phyloP scores from a whole-genome alignment of 805 yeast species.

The Kazachstania psychrophila region DNA sequence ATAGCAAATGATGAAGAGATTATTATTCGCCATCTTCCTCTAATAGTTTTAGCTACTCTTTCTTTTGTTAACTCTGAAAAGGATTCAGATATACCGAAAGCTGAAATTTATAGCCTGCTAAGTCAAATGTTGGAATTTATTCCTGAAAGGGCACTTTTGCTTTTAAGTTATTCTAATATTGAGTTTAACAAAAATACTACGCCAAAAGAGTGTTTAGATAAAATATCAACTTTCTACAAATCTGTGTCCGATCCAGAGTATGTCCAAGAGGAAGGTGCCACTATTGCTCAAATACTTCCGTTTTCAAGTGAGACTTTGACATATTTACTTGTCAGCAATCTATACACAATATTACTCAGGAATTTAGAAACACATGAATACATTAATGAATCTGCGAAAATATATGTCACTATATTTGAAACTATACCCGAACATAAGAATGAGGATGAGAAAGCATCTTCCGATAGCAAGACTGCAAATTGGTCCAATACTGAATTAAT shows the following conservation, averaged over 20 bases:
- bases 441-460: slow-evolving; percentile 8
- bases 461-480: slow-evolving; percentile 2
- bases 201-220: slow-evolving; percentile 17
- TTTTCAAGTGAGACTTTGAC: slow-evolving; percentile 37
- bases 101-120: slow-evolving; percentile 13
- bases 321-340: slow-evolving; percentile 30
- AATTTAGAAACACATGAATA: slow-evolving; percentile 15
- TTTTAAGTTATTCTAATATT: slow-evolving; percentile 37
- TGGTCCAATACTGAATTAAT: slow-evolving; percentile 33
- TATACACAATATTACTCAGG: slow-evolving; percentile 21
- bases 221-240: slow-evolving; percentile 31
- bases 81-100: neutral
- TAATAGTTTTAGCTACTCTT: slow-evolving; percentile 46
- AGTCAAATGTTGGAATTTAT: slow-evolving; percentile 41
- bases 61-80: slow-evolving; percentile 15
- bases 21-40: slow-evolving; percentile 65
- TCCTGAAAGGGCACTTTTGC: slow-evolving; percentile 56
- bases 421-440: slow-evolving; percentile 35
- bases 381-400: slow-evolving; percentile 29
- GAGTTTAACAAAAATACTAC: slow-evolving; percentile 8
- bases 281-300: slow-evolving; percentile 29
- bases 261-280: slow-evolving; percentile 6
- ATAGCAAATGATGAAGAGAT: slow-evolving; percentile 77
- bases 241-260: slow-evolving; percentile 13
- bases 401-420: slow-evolving; percentile 33